Evolutionary conservation across 352 stramenopile genomes (phyloP), one percentile per base, ranked within the genome.

Genomic region (Blastocystis sp.): DNA sequence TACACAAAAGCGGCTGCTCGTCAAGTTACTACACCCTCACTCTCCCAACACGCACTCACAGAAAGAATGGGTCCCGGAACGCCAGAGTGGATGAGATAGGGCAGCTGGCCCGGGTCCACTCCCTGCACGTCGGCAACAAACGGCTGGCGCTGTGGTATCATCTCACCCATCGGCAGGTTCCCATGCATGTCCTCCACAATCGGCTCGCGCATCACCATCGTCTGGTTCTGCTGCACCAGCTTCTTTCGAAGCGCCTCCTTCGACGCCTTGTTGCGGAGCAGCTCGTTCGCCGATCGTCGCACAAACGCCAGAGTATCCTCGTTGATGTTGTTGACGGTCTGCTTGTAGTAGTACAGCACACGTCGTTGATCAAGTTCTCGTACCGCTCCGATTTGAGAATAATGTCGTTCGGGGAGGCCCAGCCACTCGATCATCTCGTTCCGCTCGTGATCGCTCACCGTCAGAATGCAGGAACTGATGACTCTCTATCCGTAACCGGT

Each of bases 351-450:
- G 23, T 65, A 74, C 45, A 87, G 43, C 77, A 87, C 43, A 59
- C 59, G 41, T 87, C 62, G 28, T 87, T 87, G 21, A 87, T 87
- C n/a, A 87, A 59, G 38, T 43, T 62, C 28, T 87, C 62, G 23
- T 87, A 87, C 17, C 77, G 77, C 7, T 74, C n/a, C 40, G 77
- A 87, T 43, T 87, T 87, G 4, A 87, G 40, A 56, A 87, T 87
- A 7, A 87, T 40, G 19, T 87, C 77, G 43, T 87, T 87, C 28
- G n/a, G 77, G 62, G 4, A 59, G 62, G 53, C n/a, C 71, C 7
- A 87, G 43, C 77, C 77, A 87, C 11, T 87, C 61, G 21, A 87
- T 77, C 62, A 87, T 87, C 19, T 77, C 62, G 34, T 70, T 19
- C 19, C 65, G 7, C 21, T 77, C 53, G 17, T 69, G 28, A 45